Base-by-base conservation (phyloP, 495 filamentous ascomycete species). In the Hyaloscypha finlandica region DNA sequence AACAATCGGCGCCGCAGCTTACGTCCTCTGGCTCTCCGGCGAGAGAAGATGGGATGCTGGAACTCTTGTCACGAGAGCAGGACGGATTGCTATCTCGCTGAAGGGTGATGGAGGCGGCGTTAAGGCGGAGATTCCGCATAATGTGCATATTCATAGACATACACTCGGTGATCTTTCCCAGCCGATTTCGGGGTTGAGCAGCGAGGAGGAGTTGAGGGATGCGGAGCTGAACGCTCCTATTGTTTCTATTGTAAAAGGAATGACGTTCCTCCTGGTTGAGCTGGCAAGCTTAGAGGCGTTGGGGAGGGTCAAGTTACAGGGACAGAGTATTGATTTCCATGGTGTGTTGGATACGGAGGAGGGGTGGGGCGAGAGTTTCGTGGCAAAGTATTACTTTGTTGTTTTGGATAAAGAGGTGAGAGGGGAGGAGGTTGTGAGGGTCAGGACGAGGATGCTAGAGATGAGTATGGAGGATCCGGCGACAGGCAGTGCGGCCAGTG, bases 91-190 rank as follows among this genome's bases (percentile, higher is more conserved):
- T 0, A 77, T 88, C 20, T 70, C 63, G 2, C 80, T 77, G 69
- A 11, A 37, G 30, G 9, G 81, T 68, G 60, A 67, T 69, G 70
- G 78, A 1, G 64, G 68, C 3, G 53, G 73, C 29, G 84, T 89
- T 0, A 73, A 74, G 20, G 88, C 88, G 0, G 72, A 71, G 8
- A 88, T 94, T 64, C 87, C 90, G 59, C 89, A 91, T 71, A 83
- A 90, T 68, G 80, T 88, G 32, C 89, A 84, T 69, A 79, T 90
- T 62, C 91, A 94, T 85, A 56, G 83, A 89, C 42, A 88, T 91
- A 22, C 85, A 82, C 61, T 90, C 87, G 29, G 88, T 91, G 84
- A 85, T 83, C 42, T 48, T 4, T 29, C 53, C 20, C 0, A 91
- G 88, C 69, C 67, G 85, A 4, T 75, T 89, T 33, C 54, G 11